phyloP scores from a whole-genome alignment of 176 grass and related monocot genomes.

The Oryza coarctata region DNA sequence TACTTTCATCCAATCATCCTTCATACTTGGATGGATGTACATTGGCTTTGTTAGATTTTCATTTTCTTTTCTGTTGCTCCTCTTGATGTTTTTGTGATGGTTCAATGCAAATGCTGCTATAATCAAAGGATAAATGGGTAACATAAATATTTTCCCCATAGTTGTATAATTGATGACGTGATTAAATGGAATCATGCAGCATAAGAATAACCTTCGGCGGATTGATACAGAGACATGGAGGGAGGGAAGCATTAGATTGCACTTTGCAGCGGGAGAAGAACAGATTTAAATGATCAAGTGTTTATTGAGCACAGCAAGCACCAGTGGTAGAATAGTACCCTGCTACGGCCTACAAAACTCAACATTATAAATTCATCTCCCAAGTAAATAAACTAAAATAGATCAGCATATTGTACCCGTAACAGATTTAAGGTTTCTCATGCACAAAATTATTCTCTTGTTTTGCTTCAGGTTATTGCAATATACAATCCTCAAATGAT shows the following conservation, averaged over 20 bases:
- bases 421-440: neutral
- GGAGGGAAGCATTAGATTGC: no score
- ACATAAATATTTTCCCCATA: no score
- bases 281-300: no score
- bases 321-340: conserved; percentile 82
- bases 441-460: neutral
- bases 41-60: neutral
- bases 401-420: neutral
- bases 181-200: neutral
- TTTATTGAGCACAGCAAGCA: neutral
- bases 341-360: conserved; percentile 37
- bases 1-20: neutral
- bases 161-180: no score
- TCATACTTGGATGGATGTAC: neutral
- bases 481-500: neutral
- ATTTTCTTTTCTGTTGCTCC: neutral
- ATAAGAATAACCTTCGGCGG: neutral
- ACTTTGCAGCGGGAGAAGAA: no score
- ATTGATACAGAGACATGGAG: no score
- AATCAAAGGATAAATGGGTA: neutral
- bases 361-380: neutral
- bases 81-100: neutral
- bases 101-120: neutral
- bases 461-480: neutral
- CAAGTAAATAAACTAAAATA: neutral